phyloP scores from a whole-genome alignment of 352 stramenopile species.

The Phytophthora kernoviae region DNA sequence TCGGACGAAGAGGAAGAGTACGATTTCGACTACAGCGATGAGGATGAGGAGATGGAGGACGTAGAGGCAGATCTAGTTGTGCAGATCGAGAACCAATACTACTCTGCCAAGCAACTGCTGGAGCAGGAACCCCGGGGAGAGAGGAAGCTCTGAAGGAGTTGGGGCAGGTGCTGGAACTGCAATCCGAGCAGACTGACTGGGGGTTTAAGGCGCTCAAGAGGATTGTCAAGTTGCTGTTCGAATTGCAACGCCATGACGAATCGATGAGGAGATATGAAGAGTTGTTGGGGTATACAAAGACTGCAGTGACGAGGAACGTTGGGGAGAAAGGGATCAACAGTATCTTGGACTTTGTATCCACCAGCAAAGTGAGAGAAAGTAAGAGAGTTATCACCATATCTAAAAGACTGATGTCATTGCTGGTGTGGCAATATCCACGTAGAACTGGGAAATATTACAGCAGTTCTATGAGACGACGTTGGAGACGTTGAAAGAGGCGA shows the following conservation, averaged over 20 bases:
- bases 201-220: constrained; percentile 96
- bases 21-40: constrained; percentile 93
- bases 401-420: neutral
- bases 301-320: constrained; percentile 91
- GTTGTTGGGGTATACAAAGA: constrained; percentile 89
- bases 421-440: too few relatives aligned
- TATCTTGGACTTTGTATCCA: constrained; percentile 94
- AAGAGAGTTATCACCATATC: neutral
- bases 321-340: constrained; percentile 96
- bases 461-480: constrained; percentile 87
- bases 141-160: constrained; percentile 53
- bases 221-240: constrained; percentile 92
- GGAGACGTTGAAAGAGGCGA: constrained; percentile 82
- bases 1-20: constrained; percentile 79
- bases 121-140: constrained; percentile 54
- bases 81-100: constrained; percentile 95
- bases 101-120: constrained; percentile 89
- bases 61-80: constrained; percentile 82
- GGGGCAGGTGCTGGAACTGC: constrained; percentile 57
- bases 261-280: constrained; percentile 89
- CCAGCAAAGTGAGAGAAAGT: constrained; percentile 55
- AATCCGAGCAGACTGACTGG: constrained; percentile 79
- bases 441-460: constrained; percentile 87
- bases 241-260: constrained; percentile 67
- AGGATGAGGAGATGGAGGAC: constrained; percentile 90